Conservation (phyloP, 2,329 filamentous ascomycete genomes). For the Claviceps monticola region DNA sequence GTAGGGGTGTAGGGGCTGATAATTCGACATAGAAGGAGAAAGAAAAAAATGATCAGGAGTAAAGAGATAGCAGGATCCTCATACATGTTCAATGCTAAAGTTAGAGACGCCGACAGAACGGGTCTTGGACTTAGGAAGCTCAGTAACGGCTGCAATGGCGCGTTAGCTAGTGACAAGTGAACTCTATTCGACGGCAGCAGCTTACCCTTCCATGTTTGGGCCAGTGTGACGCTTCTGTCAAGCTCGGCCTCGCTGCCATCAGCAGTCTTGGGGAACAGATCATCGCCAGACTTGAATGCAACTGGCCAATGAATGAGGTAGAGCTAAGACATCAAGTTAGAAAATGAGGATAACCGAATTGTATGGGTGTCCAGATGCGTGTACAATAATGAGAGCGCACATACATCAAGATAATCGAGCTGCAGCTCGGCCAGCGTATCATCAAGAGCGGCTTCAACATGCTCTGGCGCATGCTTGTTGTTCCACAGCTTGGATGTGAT, state of each 20-base stretch:
- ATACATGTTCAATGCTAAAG: slow-evolving; percentile 45
- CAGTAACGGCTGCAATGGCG: slow-evolving; percentile 28
- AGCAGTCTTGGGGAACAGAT: slow-evolving; percentile 30
- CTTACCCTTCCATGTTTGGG: slow-evolving; percentile 31
- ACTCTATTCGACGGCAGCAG: too few species aligned
- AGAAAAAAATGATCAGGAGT: neutral
- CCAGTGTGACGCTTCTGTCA: slow-evolving; percentile 27
- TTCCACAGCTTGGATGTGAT: slow-evolving; percentile 55
- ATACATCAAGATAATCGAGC: slow-evolving; percentile 42
- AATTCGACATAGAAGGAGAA: neutral
- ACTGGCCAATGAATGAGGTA: slow-evolving; percentile 53
- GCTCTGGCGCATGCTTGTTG: slow-evolving; percentile 45
- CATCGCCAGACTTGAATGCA: slow-evolving; percentile 25
- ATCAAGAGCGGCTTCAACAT: slow-evolving; percentile 41
- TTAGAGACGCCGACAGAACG: slow-evolving; percentile 61
- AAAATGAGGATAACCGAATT: neutral
- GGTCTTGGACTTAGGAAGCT: slow-evolving; percentile 46
- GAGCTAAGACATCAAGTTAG: slow-evolving; percentile 21
- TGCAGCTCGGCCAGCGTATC: slow-evolving; percentile 41
- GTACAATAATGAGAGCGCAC: neutral
- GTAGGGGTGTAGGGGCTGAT: neutral
- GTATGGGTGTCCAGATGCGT: neutral
- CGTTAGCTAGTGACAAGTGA: neutral
- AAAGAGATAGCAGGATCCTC: slow-evolving; percentile 1
- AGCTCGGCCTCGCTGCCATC: slow-evolving; percentile 24